Evolutionary conservation across 306 rosid species (phyloP).

Genomic region (Hippophae tibetana): DNA sequence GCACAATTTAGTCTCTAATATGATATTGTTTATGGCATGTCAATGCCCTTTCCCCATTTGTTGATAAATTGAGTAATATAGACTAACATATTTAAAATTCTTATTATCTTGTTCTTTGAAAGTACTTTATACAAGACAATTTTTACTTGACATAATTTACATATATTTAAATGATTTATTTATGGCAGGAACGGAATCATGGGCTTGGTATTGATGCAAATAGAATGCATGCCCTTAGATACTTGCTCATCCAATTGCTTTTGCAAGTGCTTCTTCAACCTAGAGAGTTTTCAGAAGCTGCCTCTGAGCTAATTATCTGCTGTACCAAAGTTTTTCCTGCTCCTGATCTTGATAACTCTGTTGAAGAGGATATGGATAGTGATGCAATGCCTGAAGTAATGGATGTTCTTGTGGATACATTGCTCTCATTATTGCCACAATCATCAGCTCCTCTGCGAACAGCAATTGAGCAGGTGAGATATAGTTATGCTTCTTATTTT

Average conservation of each 20-base stretch:
- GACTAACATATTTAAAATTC: no score
- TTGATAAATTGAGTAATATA: no score
- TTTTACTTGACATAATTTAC: constrained; percentile 2
- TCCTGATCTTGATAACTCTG: constrained; percentile 52
- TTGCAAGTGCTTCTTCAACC: constrained; percentile 81
- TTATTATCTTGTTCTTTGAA: no score
- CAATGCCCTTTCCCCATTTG: no score
- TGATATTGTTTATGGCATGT: no score
- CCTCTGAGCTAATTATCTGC: constrained; percentile 70
- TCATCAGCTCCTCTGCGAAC: constrained; percentile 80
- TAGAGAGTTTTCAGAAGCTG: constrained; percentile 76
- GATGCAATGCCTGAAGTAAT: constrained; percentile 58
- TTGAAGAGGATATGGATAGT: constrained; percentile 49
- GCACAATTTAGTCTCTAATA: no score
- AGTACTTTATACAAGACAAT: no score
- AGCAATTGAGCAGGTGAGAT: constrained; percentile 82
- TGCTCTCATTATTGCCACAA: constrained; percentile 86
- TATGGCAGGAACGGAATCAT: constrained; percentile 64
- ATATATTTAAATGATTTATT: constrained; percentile 5
- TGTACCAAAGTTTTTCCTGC: constrained; percentile 61
- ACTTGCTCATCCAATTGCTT: constrained; percentile 82
- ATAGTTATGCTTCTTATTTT: constrained; percentile 13
- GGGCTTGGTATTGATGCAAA: constrained; percentile 39
- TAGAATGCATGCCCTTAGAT: constrained; percentile 61
- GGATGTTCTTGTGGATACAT: constrained; percentile 92